Evolutionary conservation across 805 yeast genomes (phyloP), one percentile per base, ranked within the genome.

Genomic region (Metschnikowia sp.): DNA sequence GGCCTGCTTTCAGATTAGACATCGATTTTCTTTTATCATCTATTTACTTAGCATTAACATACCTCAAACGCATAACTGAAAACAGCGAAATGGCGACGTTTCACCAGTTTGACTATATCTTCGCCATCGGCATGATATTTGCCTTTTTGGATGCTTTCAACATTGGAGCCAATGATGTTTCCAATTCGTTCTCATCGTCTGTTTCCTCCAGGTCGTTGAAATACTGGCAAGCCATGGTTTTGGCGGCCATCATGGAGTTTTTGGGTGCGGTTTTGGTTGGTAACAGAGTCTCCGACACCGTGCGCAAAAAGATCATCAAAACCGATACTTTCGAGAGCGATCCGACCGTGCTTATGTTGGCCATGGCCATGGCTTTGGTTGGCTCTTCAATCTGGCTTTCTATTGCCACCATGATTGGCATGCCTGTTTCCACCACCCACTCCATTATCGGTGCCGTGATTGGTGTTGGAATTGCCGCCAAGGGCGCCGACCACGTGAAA

Each of bases 341-440:
- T 43, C 89, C 91, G 8, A 84, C 86, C 6, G 86, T 79, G n/a
- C 70, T 86, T 36, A 81, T 85, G 88, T 69, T 85, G 42, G 77
- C 85, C 29, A 85, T 85, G 91, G 74, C 84, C 15, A 80, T 86
- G 69, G 91, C 92, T 30, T 68, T 83, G 45, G 79, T 84, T 46
- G 92, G 91, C 38, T 82, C 89, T 5, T 82, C 91, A 1, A 38
- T 72, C 29, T 85, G 91, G 91, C 72, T 85, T 45, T 68, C 84
- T 5, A 45, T 82, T 49, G 91, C 91, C 35, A 86, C 91, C 12
- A 51, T 62, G 2, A 65, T 84, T 31, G 87, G 88, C 52, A 76
- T 82, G 78, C 91, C 91, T n/a, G 90, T 84, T 37, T 85, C 91
- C 15, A 84, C 91, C 13, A 85, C 92, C 10, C 91, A 86, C 60